A percentile compares a stretch with the other conserved stretches of the same genome.
phyloP scores from a whole-genome alignment of 2,329 filamentous ascomycete species.

The Parastagonospora avenae region DNA sequence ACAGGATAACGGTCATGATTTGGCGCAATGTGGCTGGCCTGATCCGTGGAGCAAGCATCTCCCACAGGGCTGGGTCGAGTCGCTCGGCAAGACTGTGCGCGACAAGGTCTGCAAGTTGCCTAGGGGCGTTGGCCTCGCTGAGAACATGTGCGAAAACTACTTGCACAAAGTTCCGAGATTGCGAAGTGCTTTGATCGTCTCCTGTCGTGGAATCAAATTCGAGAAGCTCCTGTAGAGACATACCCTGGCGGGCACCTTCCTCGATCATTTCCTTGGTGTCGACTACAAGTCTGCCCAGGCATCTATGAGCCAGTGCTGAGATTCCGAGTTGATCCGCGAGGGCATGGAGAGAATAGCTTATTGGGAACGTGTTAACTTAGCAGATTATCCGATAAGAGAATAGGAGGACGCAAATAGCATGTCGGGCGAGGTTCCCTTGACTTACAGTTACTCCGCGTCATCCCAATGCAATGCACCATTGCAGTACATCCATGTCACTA shows the following conservation, averaged over 20 bases:
- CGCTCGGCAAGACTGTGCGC: slow-evolving; percentile 15
- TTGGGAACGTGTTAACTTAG: neutral
- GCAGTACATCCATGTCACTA: slow-evolving; percentile 28
- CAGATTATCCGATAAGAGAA: neutral
- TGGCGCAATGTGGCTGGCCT: slow-evolving; percentile 2
- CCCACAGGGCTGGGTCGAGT: slow-evolving; percentile 16
- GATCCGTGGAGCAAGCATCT: slow-evolving; percentile 2
- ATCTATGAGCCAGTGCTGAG: slow-evolving; percentile 13
- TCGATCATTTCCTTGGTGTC: slow-evolving; percentile 7
- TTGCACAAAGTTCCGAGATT: slow-evolving; percentile 4
- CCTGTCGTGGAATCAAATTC: neutral
- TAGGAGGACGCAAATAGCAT: no score
- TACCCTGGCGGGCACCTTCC: slow-evolving; percentile 2
- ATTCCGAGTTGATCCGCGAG: slow-evolving; percentile 22
- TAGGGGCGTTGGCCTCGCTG: slow-evolving; percentile 10
- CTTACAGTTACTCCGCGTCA: slow-evolving; percentile 11
- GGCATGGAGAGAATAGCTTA: slow-evolving; percentile 12
- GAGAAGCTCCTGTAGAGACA: slow-evolving; percentile 8
- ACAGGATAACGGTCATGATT: slow-evolving; percentile 14
- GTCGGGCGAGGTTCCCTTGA: neutral
- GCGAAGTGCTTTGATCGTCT: neutral
- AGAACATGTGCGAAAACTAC: slow-evolving; percentile 26
- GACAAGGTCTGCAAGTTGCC: slow-evolving; percentile 16
- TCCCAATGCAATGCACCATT: slow-evolving; percentile 1
- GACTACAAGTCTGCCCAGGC: slow-evolving; percentile 13